phyloP scores from a whole-genome alignment of 768 basidiomycete genomes.

The Psilocybe cyanescens region DNA sequence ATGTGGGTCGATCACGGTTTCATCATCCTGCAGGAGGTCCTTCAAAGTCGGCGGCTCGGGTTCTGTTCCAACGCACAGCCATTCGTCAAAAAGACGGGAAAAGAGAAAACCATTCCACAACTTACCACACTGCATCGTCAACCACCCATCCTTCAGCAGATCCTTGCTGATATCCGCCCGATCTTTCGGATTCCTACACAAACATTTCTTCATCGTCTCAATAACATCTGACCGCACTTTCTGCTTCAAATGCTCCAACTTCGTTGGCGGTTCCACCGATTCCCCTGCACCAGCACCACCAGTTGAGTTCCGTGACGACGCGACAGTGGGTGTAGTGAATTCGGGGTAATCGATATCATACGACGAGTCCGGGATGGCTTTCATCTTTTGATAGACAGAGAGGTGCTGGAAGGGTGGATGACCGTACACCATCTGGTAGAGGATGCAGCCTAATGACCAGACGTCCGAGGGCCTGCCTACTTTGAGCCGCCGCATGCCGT shows the following conservation, averaged over 20 bases:
- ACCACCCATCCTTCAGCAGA: conserved; percentile 81
- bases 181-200: conserved; percentile 79
- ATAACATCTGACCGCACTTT: conserved; percentile 80
- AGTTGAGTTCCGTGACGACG: conserved; percentile 35
- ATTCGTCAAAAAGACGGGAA: not conserved
- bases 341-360: conserved; percentile 86
- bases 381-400: conserved; percentile 87
- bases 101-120: conserved; percentile 37
- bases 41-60: conserved; percentile 32
- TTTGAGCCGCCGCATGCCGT: conserved; percentile 87
- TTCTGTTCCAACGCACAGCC: conserved; percentile 7
- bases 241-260: conserved; percentile 70
- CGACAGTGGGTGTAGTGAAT: conserved; percentile 57
- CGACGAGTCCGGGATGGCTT: conserved; percentile 81
- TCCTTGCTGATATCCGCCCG: conserved; percentile 82
- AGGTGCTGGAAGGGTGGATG: conserved; percentile 90
- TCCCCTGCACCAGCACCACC: conserved; percentile 24
- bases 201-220: conserved; percentile 79
- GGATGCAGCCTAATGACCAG: conserved; percentile 97
- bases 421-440: conserved; percentile 99
- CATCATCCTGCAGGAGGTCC: conserved; percentile 47
- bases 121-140: conserved; percentile 55
- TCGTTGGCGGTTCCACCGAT: conserved; percentile 48
- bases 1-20: conserved; percentile 77
- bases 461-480: conserved; percentile 96